A percentile compares a stretch with the other conserved stretches of the same genome.
phyloP scores from a whole-genome alignment of 2,329 filamentous ascomycete species.

The Chrysosporium queenslandicum region DNA sequence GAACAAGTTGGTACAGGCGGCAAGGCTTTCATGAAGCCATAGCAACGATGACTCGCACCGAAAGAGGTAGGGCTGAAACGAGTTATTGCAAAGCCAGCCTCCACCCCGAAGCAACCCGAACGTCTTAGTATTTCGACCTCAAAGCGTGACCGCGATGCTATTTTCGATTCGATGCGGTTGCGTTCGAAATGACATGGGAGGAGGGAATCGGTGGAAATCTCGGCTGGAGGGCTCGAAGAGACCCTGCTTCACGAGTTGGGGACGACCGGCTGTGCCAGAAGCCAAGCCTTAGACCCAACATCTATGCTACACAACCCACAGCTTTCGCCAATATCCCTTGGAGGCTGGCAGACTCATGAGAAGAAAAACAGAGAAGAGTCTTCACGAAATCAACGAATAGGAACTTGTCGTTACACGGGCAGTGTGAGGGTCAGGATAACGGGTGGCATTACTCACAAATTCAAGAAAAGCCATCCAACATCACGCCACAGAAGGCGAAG shows the following conservation, averaged over 20 bases:
- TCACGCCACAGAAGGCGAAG: neutral
- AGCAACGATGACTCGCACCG: neutral
- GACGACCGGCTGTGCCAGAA: neutral
- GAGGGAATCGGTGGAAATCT: neutral
- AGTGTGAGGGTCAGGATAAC: neutral
- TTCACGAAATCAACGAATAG: neutral
- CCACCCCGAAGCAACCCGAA: too few species aligned
- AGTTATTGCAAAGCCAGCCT: too few species aligned
- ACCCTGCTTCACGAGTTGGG: too few species aligned
- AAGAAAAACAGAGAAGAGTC: too few species aligned
- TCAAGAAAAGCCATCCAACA: neutral
- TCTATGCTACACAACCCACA: neutral
- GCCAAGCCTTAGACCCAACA: neutral
- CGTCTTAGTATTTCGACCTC: too few species aligned
- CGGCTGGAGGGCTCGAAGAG: too few species aligned
- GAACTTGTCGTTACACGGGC: neutral
- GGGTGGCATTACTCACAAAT: too few species aligned
- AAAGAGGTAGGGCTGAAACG: conserved; percentile 2
- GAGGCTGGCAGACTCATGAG: too few species aligned
- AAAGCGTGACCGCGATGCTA: too few species aligned
- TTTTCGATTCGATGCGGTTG: neutral
- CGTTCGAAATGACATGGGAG: neutral
- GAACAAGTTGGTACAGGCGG: neutral
- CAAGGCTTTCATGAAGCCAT: neutral
- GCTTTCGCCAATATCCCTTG: too few species aligned